Percentiles rank a stretch among this genome's conserved stretches.
These are phyloP conservation scores for Aspergillus nidulans DNA, from an alignment of 495 filamentous ascomycete genomes.

Conservation along the genomic window DNA sequence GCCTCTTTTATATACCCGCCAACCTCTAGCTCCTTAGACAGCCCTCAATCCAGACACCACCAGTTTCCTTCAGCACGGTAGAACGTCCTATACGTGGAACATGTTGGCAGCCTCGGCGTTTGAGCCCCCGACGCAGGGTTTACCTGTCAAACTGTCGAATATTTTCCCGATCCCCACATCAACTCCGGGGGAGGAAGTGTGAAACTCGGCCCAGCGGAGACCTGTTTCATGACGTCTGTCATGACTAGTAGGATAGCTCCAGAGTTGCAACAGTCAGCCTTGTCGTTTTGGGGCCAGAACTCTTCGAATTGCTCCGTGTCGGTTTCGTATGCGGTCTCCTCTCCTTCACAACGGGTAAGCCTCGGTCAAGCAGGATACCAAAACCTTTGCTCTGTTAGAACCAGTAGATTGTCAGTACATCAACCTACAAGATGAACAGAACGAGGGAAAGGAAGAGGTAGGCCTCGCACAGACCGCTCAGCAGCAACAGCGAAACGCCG, in stretches of 20 bases:
- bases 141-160: neutral
- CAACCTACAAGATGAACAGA: neutral
- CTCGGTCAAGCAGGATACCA: neutral
- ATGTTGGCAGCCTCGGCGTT: neutral
- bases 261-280: neutral
- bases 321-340: neutral
- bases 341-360: neutral
- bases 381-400: no score
- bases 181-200: neutral
- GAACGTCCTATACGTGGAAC: slow-evolving; percentile 6
- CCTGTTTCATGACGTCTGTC: neutral
- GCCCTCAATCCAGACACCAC: neutral
- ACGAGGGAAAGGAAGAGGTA: neutral
- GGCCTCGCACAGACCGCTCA: neutral
- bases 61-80: neutral
- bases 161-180: neutral
- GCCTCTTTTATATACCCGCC: slow-evolving; percentile 1
- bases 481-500: neutral
- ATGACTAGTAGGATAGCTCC: neutral
- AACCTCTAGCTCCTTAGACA: no score
- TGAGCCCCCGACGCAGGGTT: neutral
- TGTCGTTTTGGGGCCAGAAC: neutral
- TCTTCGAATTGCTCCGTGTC: neutral
- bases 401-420: no score
- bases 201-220: slow-evolving; percentile 1